A percentile compares a stretch with the other conserved stretches of the same genome.
These are phyloP conservation scores for Kalanchoe fedtschenkoi DNA, from an alignment of 164 flowering plant species.

Conservation along the genomic window DNA sequence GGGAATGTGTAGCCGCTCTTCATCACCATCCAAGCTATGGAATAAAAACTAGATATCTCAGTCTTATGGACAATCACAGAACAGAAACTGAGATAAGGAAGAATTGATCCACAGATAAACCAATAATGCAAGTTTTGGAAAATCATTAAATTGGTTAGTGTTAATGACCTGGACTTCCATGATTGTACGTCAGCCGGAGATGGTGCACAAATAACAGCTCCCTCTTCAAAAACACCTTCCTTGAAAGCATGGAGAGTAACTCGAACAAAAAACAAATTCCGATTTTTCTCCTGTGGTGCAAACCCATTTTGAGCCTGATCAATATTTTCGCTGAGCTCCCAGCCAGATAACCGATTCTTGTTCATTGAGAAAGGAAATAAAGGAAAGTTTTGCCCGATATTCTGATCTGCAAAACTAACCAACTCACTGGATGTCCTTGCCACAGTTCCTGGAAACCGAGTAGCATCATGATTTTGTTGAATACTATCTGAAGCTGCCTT, in stretches of 20 bases:
- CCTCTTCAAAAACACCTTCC: constrained; percentile 81
- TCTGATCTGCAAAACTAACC: constrained; percentile 24
- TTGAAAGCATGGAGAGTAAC: constrained; percentile 59
- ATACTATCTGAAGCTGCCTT: neutral
- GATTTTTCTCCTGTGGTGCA: constrained; percentile 8
- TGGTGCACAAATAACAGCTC: constrained; percentile 84
- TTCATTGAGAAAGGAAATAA: constrained; percentile 36
- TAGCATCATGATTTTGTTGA: constrained; percentile 8
- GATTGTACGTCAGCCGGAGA: constrained; percentile 35
- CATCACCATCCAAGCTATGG: constrained; percentile 23
- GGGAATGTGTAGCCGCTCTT: constrained; percentile 42
- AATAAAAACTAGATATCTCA: neutral
- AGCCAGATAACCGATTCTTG: constrained; percentile 11
- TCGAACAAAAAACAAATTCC: constrained; percentile 47
- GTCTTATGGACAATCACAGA: neutral
- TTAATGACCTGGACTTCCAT: constrained; percentile 47
- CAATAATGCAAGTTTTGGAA: neutral
- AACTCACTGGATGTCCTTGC: constrained; percentile 45
- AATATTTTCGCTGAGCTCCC: constrained; percentile 19
- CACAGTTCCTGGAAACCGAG: constrained; percentile 30
- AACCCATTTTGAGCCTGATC: constrained; percentile 11
- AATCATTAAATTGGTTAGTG: neutral
- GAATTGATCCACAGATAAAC: neutral
- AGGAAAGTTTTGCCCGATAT: constrained; percentile 24
- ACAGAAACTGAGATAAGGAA: neutral